Conservation (phyloP, 768 basidiomycete genomes). For the Boletus sensibilis region DNA sequence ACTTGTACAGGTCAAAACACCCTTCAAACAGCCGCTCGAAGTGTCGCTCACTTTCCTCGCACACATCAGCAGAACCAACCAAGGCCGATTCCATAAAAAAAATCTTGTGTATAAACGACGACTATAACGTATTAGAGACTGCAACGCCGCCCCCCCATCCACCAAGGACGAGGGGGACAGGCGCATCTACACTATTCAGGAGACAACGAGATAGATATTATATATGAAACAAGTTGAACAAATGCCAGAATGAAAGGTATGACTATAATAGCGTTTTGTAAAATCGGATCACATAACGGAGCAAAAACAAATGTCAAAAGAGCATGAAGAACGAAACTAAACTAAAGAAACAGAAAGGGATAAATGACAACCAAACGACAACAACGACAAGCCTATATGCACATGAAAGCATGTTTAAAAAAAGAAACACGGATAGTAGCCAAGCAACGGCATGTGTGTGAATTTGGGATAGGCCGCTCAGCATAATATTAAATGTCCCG, state of each 20-base stretch:
- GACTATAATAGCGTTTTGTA: conserved; percentile 19
- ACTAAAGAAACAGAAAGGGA: conserved; percentile 18
- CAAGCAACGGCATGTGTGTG: conserved; percentile 22
- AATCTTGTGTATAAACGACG: conserved; percentile 29
- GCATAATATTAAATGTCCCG: conserved; percentile 30
- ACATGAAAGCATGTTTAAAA: conserved; percentile 28
- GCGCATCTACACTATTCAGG: conserved; percentile 30
- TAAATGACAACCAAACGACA: conserved; percentile 28
- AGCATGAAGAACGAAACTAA: conserved; percentile 11
- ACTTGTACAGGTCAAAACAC: too few species aligned
- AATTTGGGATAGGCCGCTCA: conserved; percentile 17
- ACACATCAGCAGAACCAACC: too few species aligned
- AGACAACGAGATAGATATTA: conserved; percentile 31
- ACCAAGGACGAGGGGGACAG: conserved; percentile 1
- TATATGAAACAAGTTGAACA: conserved; percentile 27
- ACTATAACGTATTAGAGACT: conserved; percentile 37
- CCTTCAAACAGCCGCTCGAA: background rate
- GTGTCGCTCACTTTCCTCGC: background rate
- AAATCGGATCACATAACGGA: conserved; percentile 16
- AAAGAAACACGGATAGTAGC: conserved; percentile 30
- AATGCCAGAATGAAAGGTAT: conserved; percentile 19
- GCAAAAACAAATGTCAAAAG: conserved; percentile 9
- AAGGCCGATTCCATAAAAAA: background rate
- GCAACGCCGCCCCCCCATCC: conserved; percentile 11
- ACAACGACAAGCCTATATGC: conserved; percentile 24